These are phyloP conservation scores for Penicillium brevicompactum DNA, from an alignment of 2,329 filamentous ascomycete species.

Conservation along the genomic window DNA sequence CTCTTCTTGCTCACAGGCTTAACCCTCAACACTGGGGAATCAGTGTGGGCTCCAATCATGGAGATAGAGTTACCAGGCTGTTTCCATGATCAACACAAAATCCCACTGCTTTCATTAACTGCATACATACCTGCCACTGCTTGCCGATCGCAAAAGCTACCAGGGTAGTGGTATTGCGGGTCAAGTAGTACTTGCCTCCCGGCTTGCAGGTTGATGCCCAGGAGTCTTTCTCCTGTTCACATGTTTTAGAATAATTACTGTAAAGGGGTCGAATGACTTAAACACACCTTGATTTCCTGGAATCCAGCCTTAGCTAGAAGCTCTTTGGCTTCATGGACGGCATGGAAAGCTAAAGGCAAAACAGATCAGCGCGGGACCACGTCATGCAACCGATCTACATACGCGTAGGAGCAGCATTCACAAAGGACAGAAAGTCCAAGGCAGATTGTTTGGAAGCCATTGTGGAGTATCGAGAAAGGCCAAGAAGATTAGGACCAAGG, in stretches of 20 bases:
- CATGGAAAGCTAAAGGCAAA: conserved; percentile 76
- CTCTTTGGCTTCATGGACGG: conserved; percentile 75
- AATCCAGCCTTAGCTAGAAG: conserved; percentile 84
- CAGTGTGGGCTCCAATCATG: conserved; percentile 95
- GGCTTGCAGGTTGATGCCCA: conserved; percentile 80
- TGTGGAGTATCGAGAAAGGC: conserved; percentile 22
- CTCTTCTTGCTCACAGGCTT: conserved; percentile 94
- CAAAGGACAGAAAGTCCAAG: conserved; percentile 86
- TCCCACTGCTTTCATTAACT: too few species aligned
- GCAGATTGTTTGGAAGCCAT: conserved; percentile 53
- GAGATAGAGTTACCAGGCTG: conserved; percentile 80
- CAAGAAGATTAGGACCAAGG: conserved; percentile 12
- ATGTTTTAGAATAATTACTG: not conserved
- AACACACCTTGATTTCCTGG: conserved; percentile 70
- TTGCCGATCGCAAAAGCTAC: conserved; percentile 89
- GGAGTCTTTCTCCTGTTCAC: conserved; percentile 72
- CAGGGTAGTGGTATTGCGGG: conserved; percentile 88
- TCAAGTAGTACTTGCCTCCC: conserved; percentile 95
- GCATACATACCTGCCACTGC: conserved; percentile 68
- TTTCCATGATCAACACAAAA: not conserved
- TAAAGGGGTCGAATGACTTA: not conserved
- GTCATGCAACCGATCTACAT: conserved; percentile 22
- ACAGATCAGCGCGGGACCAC: conserved; percentile 10
- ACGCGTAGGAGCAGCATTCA: conserved; percentile 95
- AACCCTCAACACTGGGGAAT: conserved; percentile 86